Conservation (phyloP, 257 asterid genomes). For the Thymus quinquecostatus region DNA sequence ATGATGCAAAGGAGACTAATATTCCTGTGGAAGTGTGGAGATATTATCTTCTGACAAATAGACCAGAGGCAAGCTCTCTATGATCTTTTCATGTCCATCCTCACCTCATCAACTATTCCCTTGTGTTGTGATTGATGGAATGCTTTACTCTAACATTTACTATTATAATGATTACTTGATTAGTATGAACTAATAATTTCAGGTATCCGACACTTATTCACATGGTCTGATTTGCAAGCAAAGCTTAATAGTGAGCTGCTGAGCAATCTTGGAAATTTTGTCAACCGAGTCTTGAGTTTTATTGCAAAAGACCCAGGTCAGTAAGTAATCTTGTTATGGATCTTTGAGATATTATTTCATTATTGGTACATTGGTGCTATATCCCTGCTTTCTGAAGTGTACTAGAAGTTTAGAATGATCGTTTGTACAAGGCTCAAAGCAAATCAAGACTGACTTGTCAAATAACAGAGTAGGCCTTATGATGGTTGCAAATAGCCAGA, state of each 20-base stretch:
- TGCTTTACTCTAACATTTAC: constrained; percentile 7
- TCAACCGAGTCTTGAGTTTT: constrained; percentile 94
- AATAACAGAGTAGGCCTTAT: constrained; percentile 8
- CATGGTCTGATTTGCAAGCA: constrained; percentile 96
- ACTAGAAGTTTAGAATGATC: background rate
- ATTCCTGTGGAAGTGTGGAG: constrained; percentile 99
- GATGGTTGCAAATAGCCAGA: background rate
- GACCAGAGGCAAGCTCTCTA: constrained; percentile 82
- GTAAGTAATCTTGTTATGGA: constrained; percentile 20
- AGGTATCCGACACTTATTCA: constrained; percentile 96
- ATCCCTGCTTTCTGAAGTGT: constrained; percentile 1
- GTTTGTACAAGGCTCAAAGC: background rate
- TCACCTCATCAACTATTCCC: constrained; percentile 18
- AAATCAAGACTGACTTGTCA: background rate
- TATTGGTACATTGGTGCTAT: background rate
- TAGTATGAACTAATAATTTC: constrained; percentile 21
- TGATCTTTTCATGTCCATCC: constrained; percentile 15
- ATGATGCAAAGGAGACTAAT: constrained; percentile 83
- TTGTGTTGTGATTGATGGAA: constrained; percentile 1
- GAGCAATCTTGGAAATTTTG: constrained; percentile 85
- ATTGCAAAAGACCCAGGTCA: constrained; percentile 88
- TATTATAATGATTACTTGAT: background rate
- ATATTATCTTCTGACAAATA: constrained; percentile 88
- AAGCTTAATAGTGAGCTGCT: constrained; percentile 83
- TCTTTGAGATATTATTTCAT: constrained; percentile 16